A percentile compares a stretch with the other conserved stretches of the same genome.
These are phyloP conservation scores for Ganoderma sinense DNA, from an alignment of 1,284 basidiomycete species.

Conservation along the genomic window DNA sequence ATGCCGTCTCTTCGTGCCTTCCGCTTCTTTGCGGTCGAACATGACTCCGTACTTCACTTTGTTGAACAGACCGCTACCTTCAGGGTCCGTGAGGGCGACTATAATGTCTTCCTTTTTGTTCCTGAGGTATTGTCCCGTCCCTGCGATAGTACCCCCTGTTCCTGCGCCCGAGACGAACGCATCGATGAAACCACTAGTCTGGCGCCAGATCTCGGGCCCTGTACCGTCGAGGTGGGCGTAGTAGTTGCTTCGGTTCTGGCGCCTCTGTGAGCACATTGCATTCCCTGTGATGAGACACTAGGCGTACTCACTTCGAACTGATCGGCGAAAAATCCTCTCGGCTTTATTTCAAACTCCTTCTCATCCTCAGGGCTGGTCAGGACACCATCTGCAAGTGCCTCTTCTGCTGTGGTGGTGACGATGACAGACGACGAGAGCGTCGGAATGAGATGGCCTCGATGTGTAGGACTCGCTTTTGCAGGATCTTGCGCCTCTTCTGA, in stretches of 20 bases:
- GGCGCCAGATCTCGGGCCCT: slow-evolving; percentile 95
- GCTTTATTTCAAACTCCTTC: slow-evolving; percentile 54
- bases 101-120: slow-evolving; percentile 67
- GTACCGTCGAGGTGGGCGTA: slow-evolving; percentile 91
- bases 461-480: slow-evolving; percentile 20
- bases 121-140: slow-evolving; percentile 84
- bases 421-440: slow-evolving; percentile 51
- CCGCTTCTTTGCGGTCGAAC: slow-evolving; percentile 91
- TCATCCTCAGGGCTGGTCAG: slow-evolving; percentile 48
- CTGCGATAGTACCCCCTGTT: slow-evolving; percentile 96
- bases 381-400: slow-evolving; percentile 44
- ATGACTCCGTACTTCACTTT: slow-evolving; percentile 95
- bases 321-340: slow-evolving; percentile 90
- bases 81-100: slow-evolving; percentile 91
- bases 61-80: slow-evolving; percentile 95
- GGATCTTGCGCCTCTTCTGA: slow-evolving; percentile 42
- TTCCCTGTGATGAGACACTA: not conserved
- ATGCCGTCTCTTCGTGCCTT: slow-evolving; percentile 93
- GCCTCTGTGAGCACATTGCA: not conserved
- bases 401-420: slow-evolving; percentile 60
- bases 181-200: slow-evolving; percentile 84
- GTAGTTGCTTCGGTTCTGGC: slow-evolving; percentile 88
- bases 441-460: slow-evolving; percentile 35
- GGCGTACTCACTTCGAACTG: slow-evolving; percentile 81
- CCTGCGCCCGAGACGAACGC: slow-evolving; percentile 97